Percentiles rank a stretch among this genome's conserved stretches.
Conservation (phyloP, 768 basidiomycete species). For the Chiua virens region DNA sequence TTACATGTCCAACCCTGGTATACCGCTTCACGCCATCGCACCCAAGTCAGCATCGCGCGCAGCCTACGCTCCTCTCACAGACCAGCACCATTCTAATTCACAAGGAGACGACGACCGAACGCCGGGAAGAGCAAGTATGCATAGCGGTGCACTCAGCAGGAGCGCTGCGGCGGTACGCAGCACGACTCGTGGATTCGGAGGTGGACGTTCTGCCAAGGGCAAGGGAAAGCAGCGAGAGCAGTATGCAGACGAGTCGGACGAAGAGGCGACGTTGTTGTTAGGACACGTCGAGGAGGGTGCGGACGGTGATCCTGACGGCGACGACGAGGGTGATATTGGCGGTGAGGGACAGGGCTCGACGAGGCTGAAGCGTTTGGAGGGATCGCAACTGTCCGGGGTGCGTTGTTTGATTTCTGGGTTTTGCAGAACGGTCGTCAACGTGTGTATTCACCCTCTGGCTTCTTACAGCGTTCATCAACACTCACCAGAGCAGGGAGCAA, state of each 20-base stretch:
- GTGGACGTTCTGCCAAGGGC: constrained; percentile 24
- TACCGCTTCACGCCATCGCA: constrained; percentile 64
- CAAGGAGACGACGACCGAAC: constrained; percentile 18
- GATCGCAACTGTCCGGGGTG: constrained; percentile 24
- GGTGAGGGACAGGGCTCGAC: constrained; percentile 30
- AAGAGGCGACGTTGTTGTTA: constrained; percentile 51
- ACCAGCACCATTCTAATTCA: constrained; percentile 26
- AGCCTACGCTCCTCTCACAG: constrained; percentile 45
- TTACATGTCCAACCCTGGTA: constrained; percentile 51
- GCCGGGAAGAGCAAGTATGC: constrained; percentile 24
- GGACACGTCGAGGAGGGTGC: constrained; percentile 35
- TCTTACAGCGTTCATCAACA: constrained; percentile 24
- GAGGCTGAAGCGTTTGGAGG: constrained; percentile 25
- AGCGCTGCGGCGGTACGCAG: constrained; percentile 36
- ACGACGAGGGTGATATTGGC: constrained; percentile 40
- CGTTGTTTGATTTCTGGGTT: constrained; percentile 1
- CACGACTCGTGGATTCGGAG: constrained; percentile 9
- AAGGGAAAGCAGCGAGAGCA: constrained; percentile 50
- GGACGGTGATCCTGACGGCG: constrained; percentile 37
- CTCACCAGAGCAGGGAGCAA: constrained; percentile 8
- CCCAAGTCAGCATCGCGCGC: constrained; percentile 44
- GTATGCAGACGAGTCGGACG: constrained; percentile 65
- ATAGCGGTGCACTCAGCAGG: too few species aligned
- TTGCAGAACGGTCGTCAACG: neutral
- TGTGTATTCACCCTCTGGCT: neutral